phyloP scores from a whole-genome alignment of 2,329 filamentous ascomycete genomes.

The Beauveria brongniartii region DNA sequence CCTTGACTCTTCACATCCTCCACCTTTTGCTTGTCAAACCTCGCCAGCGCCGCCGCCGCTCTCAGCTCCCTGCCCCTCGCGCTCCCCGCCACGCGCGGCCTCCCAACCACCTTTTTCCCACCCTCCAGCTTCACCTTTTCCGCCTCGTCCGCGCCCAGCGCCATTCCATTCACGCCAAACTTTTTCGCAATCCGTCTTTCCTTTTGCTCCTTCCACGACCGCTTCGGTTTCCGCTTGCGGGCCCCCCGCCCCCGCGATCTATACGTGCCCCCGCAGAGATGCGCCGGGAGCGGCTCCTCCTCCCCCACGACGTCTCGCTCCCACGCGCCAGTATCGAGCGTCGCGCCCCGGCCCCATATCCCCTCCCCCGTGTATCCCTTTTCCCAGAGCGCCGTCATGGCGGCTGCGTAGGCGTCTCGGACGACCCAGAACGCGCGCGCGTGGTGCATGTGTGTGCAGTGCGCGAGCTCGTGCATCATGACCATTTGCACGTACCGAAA shows the following conservation, averaged over 20 bases:
- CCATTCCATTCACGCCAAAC: conserved; percentile 63
- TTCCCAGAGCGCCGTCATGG: conserved; percentile 64
- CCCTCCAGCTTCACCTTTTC: conserved; percentile 59
- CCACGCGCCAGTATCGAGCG: conserved; percentile 50
- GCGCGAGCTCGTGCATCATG: conserved; percentile 88
- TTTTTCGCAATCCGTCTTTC: conserved; percentile 66
- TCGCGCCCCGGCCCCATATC: conserved; percentile 67
- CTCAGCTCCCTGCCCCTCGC: conserved; percentile 66
- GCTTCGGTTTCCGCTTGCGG: conserved; percentile 40
- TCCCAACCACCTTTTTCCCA: conserved; percentile 52
- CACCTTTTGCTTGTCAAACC: conserved; percentile 56
- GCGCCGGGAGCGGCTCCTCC: conserved; percentile 54
- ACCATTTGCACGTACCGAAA: conserved; percentile 86
- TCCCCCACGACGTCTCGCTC: conserved; percentile 37
- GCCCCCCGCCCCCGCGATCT: conserved; percentile 50
- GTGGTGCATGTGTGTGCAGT: conserved; percentile 91
- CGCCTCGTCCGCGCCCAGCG: conserved; percentile 61
- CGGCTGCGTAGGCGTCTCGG: conserved; percentile 61
- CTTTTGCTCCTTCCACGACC: conserved; percentile 62
- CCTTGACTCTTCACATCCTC: conserved; percentile 24
- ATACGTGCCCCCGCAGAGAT: conserved; percentile 77
- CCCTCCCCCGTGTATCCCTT: conserved; percentile 72
- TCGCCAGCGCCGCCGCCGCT: conserved; percentile 66
- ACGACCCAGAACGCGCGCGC: conserved; percentile 73
- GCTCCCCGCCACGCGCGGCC: conserved; percentile 67